Base-by-base conservation (phyloP, 768 basidiomycete species). In the Leccinum sublutescens region DNA sequence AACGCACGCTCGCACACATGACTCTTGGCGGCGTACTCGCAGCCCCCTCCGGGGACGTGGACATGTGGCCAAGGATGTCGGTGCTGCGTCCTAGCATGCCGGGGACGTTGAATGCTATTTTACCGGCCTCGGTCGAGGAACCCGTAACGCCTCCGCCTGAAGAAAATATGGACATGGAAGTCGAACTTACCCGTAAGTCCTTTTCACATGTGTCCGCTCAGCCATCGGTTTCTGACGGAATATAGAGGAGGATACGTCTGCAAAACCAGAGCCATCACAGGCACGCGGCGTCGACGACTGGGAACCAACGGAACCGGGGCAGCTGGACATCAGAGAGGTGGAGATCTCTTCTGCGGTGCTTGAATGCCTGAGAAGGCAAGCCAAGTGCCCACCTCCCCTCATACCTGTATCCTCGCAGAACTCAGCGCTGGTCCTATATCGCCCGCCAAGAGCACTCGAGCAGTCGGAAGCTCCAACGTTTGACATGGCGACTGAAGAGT, bases 121-220 rank as follows among this genome's bases (percentile, higher is more conserved):
- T 70, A 6, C 78, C 79, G 5, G 72, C 67, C 36, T 74, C 73
- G 21, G 66, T 80, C 53, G 82, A 84, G 61, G 82, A 83, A 54
- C 71, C 74, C 19, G 58, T 62, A 2, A 72, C 74, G 0, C 54
- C 64, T 17, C 65, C 75, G 9, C 80, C 75, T 19, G 88, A 90
- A 56, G 81, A 38, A 17, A 17, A 8, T 9, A 4, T 43, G n/a
- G 40, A 78, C 50, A 91, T 91, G 89, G 84, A 83, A 60, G 79
- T 83, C 5, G 88, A 88, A 66, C 85, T 82, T 62, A 82, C 88
- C 68, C 76, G 89, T 91, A 71, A 79, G 66, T 50, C 21, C 33
- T 54, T 36, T 45, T 19, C 43, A 45, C 34, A 33, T 43, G 19
- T 15, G 62, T 25, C 62, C n/a, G 10, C 50, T 38, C 53, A 27